Evolutionary conservation across 1,284 basidiomycete species (phyloP).

Genomic region (Rugosomyces carneus): DNA sequence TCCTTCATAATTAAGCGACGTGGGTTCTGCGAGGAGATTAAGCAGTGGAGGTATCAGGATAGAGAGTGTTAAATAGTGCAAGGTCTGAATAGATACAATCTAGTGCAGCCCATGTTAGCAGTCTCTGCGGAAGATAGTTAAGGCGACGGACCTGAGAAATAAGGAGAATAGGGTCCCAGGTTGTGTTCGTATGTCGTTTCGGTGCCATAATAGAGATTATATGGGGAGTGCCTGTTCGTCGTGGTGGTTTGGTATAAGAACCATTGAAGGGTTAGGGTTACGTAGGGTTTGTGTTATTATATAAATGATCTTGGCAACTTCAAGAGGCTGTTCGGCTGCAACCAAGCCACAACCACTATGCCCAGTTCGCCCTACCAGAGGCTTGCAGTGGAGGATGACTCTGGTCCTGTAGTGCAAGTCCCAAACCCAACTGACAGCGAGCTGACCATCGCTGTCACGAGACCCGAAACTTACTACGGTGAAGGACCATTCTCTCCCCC

Average conservation of each 20-base stretch:
- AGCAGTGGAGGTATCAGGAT: slow-evolving; percentile 81
- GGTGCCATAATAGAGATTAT: slow-evolving; percentile 22
- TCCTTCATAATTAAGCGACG: slow-evolving; percentile 78
- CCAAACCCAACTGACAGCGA: slow-evolving; percentile 9
- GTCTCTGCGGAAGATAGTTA: neutral
- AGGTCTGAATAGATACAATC: slow-evolving; percentile 88
- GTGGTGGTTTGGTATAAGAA: slow-evolving; percentile 12
- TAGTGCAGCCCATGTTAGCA: slow-evolving; percentile 25
- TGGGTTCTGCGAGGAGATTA: slow-evolving; percentile 65
- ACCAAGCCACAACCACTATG: slow-evolving; percentile 4
- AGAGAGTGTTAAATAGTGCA: slow-evolving; percentile 88
- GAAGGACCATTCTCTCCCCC: slow-evolving; percentile 69
- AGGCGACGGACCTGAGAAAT: slow-evolving; percentile 51
- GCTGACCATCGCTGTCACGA: slow-evolving; percentile 14
- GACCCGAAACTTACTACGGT: slow-evolving; percentile 55
- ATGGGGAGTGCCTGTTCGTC: slow-evolving; percentile 6
- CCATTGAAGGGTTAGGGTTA: slow-evolving; percentile 21
- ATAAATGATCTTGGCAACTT: no score
- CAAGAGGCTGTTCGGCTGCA: neutral
- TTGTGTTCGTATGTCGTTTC: slow-evolving; percentile 35
- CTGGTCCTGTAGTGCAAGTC: neutral
- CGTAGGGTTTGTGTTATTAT: no score
- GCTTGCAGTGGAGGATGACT: slow-evolving; percentile 9
- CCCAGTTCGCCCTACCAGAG: slow-evolving; percentile 14
- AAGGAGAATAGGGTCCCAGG: slow-evolving; percentile 74